phyloP scores from a whole-genome alignment of 2,329 filamentous ascomycete species.

The Trichoderma sp. region DNA sequence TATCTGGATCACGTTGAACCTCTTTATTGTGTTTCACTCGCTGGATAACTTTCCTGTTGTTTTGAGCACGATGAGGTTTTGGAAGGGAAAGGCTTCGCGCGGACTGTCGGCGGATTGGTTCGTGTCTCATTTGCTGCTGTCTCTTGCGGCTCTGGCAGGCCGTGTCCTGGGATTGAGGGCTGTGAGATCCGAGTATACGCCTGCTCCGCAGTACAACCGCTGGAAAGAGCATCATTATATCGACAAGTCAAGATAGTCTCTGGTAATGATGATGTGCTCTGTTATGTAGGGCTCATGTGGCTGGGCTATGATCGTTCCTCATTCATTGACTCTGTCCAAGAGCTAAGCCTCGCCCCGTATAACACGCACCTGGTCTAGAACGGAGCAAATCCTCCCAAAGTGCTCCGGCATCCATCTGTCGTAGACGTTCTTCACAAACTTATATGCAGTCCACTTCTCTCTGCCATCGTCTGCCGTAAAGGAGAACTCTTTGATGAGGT shows the following conservation, averaged over 20 bases:
- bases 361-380: not conserved
- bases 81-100: slow-evolving; percentile 15
- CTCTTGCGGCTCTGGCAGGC: slow-evolving; percentile 25
- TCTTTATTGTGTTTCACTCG: slow-evolving; percentile 37
- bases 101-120: slow-evolving; percentile 25
- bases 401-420: slow-evolving; percentile 1
- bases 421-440: slow-evolving; percentile 18
- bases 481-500: slow-evolving; percentile 41
- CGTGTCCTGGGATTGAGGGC: slow-evolving; percentile 26
- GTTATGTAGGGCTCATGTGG: too few species aligned
- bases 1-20: slow-evolving; percentile 37
- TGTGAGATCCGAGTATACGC: slow-evolving; percentile 28
- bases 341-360: too few species aligned
- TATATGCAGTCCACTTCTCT: slow-evolving; percentile 16
- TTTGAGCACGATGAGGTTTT: slow-evolving; percentile 26
- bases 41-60: slow-evolving; percentile 41
- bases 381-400: not conserved
- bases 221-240: slow-evolving; percentile 16
- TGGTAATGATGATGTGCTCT: too few species aligned
- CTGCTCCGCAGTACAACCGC: slow-evolving; percentile 11
- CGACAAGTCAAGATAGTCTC: not conserved
- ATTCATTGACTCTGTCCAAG: too few species aligned
- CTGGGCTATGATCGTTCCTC: too few species aligned
- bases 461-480: slow-evolving; percentile 34
- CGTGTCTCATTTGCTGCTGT: slow-evolving; percentile 27